Percentiles rank a stretch among this genome's conserved stretches.
Conservation (phyloP, 2,329 filamentous ascomycete species). For the Monosporascus sp. region DNA sequence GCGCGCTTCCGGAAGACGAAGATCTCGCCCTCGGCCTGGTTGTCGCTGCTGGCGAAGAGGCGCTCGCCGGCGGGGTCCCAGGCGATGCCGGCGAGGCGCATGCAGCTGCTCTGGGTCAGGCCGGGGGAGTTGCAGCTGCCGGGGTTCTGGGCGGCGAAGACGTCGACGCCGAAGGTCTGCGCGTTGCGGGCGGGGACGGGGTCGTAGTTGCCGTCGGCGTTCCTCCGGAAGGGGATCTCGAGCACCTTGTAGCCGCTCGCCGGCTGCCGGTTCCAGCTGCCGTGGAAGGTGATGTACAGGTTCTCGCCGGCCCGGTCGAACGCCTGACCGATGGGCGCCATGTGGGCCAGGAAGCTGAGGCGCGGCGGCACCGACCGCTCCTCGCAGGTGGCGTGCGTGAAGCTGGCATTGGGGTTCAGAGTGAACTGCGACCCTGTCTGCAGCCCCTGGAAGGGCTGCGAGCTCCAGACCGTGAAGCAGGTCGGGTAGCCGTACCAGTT, state of each 20-base stretch:
- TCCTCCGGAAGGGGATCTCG: conserved; percentile 28
- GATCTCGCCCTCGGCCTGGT: conserved; percentile 42
- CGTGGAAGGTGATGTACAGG: conserved; percentile 61
- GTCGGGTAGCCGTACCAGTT: conserved; percentile 59
- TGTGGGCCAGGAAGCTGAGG: conserved; percentile 52
- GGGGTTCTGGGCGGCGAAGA: conserved; percentile 43
- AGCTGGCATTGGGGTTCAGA: conserved; percentile 25
- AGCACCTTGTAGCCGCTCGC: conserved; percentile 33
- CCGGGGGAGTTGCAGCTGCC: conserved; percentile 36
- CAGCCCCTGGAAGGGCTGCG: conserved; percentile 31
- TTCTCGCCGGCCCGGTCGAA: conserved; percentile 53
- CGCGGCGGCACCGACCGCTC: conserved; percentile 31
- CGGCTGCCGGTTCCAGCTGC: conserved; percentile 43
- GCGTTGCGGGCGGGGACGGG: conserved; percentile 29
- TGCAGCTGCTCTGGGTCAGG: conserved; percentile 34
- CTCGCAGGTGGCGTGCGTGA: conserved; percentile 24
- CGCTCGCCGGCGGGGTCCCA: conserved; percentile 35
- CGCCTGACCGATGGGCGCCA: conserved; percentile 58
- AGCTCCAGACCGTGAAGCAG: conserved; percentile 35
- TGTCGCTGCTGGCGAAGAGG: conserved; percentile 49
- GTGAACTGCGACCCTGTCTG: conserved; percentile 31
- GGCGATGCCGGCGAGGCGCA: conserved; percentile 44
- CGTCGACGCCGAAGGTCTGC: conserved; percentile 38
- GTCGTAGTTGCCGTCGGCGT: conserved; percentile 24
- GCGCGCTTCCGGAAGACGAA: conserved; percentile 23